Evolutionary conservation across 345 rosid species (phyloP).

Genomic region (Euclidium syriacum): DNA sequence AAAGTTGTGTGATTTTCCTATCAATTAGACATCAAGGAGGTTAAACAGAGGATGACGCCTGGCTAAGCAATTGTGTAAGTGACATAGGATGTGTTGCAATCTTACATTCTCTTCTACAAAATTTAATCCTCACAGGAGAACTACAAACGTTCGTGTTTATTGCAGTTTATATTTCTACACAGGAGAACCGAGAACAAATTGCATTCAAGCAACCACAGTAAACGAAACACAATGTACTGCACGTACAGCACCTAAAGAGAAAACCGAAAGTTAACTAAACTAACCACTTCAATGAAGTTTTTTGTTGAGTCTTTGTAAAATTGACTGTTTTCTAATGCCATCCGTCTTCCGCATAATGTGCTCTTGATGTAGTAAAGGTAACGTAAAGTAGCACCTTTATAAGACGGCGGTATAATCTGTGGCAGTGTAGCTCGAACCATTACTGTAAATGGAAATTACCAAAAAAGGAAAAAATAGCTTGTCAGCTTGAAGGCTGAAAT

Average conservation of each 20-base stretch:
- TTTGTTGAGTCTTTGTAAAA: slow-evolving; percentile 35
- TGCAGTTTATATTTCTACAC: neutral
- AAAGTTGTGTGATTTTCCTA: slow-evolving; percentile 1
- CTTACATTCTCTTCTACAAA: neutral
- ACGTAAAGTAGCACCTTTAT: slow-evolving; percentile 80
- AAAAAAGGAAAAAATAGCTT: slow-evolving; percentile 8
- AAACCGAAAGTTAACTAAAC: slow-evolving; percentile 25
- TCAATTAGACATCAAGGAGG: slow-evolving; percentile 10
- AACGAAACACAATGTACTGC: slow-evolving; percentile 12
- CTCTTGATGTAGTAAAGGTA: slow-evolving; percentile 72
- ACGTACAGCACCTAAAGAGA: slow-evolving; percentile 7
- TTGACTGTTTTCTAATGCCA: slow-evolving; percentile 61
- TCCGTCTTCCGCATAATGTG: slow-evolving; percentile 55
- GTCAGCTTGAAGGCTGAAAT: slow-evolving; percentile 13
- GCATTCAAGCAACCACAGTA: slow-evolving; percentile 10
- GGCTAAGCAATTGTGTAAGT: slow-evolving; percentile 4
- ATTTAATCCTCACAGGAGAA: neutral
- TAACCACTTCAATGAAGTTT: slow-evolving; percentile 62
- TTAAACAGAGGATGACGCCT: neutral
- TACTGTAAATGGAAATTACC: slow-evolving; percentile 43
- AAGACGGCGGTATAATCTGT: slow-evolving; percentile 75
- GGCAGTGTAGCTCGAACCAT: slow-evolving; percentile 70
- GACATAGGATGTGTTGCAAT: slow-evolving; percentile 5
- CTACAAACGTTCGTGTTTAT: slow-evolving; percentile 3
- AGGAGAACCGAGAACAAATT: neutral